Conservation (phyloP, 176 grass and related monocot genomes). For the Aegilops bicornis region DNA sequence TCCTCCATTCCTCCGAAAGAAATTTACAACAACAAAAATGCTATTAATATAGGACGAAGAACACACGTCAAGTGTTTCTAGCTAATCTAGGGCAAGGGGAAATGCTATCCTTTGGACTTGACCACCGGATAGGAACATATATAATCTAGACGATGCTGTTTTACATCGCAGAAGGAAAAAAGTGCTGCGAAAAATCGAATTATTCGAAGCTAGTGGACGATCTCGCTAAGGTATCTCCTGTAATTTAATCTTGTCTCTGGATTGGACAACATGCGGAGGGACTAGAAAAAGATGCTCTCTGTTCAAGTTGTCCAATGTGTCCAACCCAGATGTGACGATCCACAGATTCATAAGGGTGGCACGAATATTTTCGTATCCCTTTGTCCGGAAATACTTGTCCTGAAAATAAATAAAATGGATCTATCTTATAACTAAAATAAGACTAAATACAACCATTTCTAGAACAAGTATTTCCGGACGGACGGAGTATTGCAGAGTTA, state of each 20-base stretch:
- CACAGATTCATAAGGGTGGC: neutral
- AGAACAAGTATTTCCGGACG: neutral
- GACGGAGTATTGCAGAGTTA: too few species aligned
- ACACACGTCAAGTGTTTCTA: neutral
- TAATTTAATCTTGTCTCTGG: neutral
- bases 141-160: neutral
- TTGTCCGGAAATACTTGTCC: too few species aligned
- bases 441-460: too few species aligned
- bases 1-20: neutral
- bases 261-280: neutral
- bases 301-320: neutral
- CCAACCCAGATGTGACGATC: neutral
- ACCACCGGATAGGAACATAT: neutral
- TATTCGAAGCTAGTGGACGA: neutral
- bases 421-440: too few species aligned
- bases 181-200: neutral
- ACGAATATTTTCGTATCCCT: conserved; percentile 15
- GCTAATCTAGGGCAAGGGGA: neutral
- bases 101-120: neutral
- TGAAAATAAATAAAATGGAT: too few species aligned
- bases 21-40: neutral
- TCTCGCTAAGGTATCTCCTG: conserved; percentile 14
- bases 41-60: neutral
- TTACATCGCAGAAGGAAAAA: neutral
- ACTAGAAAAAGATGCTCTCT: neutral